Percentiles rank a stretch among this genome's conserved stretches.
phyloP scores from a whole-genome alignment of 2,329 filamentous ascomycete genomes.

The Botrytis cinerea region DNA sequence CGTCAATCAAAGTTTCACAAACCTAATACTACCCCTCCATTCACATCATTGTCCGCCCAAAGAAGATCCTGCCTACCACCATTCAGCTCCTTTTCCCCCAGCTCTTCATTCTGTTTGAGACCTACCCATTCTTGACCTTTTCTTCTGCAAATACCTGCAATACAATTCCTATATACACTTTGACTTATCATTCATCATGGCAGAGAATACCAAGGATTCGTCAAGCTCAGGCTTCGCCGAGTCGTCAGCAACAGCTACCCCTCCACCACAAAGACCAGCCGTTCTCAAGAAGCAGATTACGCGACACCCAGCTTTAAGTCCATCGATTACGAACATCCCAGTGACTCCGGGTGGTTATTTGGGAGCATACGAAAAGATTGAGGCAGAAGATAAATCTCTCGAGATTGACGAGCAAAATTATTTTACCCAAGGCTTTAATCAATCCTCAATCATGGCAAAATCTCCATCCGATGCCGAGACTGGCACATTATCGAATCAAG shows the following conservation, averaged over 20 bases:
- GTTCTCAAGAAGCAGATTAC: slow-evolving; percentile 30
- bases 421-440: slow-evolving; percentile 33
- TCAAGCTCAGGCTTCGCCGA: slow-evolving; percentile 11
- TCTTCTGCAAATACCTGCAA: neutral
- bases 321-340: slow-evolving; percentile 36
- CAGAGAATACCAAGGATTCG: slow-evolving; percentile 19
- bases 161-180: neutral
- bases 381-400: slow-evolving; percentile 20
- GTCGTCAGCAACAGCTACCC: neutral
- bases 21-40: slow-evolving; percentile 6
- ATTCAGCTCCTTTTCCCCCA: neutral
- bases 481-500: slow-evolving; percentile 45
- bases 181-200: slow-evolving; percentile 22
- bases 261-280: neutral
- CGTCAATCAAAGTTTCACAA: neutral
- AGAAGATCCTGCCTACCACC: neutral
- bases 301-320: slow-evolving; percentile 37
- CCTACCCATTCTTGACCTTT: neutral
- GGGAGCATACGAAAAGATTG: slow-evolving; percentile 31
- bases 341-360: slow-evolving; percentile 39
- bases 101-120: neutral
- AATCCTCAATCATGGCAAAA: slow-evolving; percentile 33
- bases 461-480: slow-evolving; percentile 38
- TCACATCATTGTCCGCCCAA: neutral
- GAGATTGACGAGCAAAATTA: slow-evolving; percentile 30